A percentile compares a stretch with the other conserved stretches of the same genome.
Conservation (phyloP, 176 grass and related monocot genomes). For the Musa itinerans region DNA sequence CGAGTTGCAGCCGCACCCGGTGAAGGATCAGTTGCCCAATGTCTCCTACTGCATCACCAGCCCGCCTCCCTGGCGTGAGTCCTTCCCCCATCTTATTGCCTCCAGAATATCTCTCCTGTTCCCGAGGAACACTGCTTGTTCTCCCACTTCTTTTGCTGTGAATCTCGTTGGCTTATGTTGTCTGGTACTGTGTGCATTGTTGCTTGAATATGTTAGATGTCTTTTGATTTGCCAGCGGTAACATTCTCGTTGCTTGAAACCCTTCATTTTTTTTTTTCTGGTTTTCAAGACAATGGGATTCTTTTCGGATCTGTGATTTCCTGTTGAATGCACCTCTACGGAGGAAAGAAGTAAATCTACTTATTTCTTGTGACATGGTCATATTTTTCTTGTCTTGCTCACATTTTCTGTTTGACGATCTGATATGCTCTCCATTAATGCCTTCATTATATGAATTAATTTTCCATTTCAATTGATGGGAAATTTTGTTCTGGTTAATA, state of each 20-base stretch:
- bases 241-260: not conserved
- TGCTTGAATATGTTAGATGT: too few species aligned
- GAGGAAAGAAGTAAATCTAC: too few species aligned
- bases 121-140: not conserved
- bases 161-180: not conserved
- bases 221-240: not conserved
- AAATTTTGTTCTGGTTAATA: not conserved
- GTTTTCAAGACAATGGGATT: not conserved
- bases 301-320: not conserved
- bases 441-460: too few species aligned
- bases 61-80: constrained; percentile 94
- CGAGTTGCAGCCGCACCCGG: constrained; percentile 80
- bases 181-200: not conserved
- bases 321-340: not conserved
- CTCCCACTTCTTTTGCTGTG: not conserved
- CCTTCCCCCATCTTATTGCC: not conserved
- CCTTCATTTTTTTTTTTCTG: not conserved
- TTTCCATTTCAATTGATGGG: not conserved
- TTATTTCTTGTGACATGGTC: too few species aligned
- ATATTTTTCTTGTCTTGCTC: not conserved
- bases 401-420: not conserved
- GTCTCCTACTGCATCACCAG: constrained; percentile 98
- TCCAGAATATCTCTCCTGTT: not conserved
- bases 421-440: too few species aligned
- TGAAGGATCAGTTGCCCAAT: constrained; percentile 77